Base-by-base conservation (phyloP, 768 basidiomycete species). In the Naganishia vaughanmartiniae region DNA sequence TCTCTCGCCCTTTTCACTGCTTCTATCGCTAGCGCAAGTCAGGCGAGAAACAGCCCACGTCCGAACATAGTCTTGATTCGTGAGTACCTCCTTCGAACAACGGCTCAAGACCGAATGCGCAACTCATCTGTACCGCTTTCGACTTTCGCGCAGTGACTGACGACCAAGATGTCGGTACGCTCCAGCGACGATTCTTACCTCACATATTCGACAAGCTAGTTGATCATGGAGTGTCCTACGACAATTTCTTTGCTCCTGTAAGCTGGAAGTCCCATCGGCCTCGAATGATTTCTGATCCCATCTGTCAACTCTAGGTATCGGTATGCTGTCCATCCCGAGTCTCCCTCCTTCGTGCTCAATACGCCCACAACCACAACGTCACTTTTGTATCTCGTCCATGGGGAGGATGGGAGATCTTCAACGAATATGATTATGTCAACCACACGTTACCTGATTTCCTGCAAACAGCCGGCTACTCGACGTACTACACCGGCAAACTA, bases 371-470 rank as follows among this genome's bases (percentile, higher is more conserved):
- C 54, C 56, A 65, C 5, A 74, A 74, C 51, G 58, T 74, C 39
- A 74, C 73, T 17, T 63, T 42, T 17, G 70, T 71, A 0, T 30
- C 54, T 28, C 60, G 67, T 3, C 73, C 73, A 0, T 74, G 31
- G 36, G 73, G 73, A 15, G 73, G 73, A 0, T 74, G 70, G 70
- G 65, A 66, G 19, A 65, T 74, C n/a, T 74, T 71, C 57, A 67
- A 69, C 48, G 70, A 71, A 42, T 65, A 68, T 48, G 54, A 55
- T 28, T 56, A 54, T n/a, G 26, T 58, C 5, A 19, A 31, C 9
- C 33, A 46, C 30, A 36, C 24, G 0, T 65, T 75, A 0, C 69
- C 73, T 6, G 45, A 46, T 11, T 74, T 71, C 28, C 53, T 75
- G 0, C 73, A 72, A 34, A 26, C 53, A 0, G 73, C 69, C 0